phyloP scores from a whole-genome alignment of 768 basidiomycete genomes.

The Pleurotus cornucopiae region DNA sequence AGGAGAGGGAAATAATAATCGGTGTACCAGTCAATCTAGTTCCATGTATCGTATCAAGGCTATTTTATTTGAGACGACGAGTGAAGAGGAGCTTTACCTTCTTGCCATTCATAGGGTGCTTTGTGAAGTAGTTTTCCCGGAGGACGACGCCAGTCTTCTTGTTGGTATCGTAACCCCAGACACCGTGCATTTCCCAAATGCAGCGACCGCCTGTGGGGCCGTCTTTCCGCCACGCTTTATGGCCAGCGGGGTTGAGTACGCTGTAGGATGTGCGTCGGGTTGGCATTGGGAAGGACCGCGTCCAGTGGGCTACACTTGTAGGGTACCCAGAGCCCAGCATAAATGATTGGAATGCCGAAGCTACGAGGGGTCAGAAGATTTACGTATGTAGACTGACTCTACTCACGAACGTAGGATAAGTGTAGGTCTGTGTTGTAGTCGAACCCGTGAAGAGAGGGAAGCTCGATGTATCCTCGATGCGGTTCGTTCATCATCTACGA shows the following conservation, averaged over 20 bases:
- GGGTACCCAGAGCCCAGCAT: constrained; percentile 88
- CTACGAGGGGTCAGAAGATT: constrained; percentile 28
- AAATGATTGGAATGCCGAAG: constrained; percentile 85
- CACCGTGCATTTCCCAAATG: constrained; percentile 88
- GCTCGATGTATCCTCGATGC: constrained; percentile 85
- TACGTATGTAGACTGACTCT: background rate
- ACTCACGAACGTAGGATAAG: constrained; percentile 71
- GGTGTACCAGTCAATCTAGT: constrained; percentile 81
- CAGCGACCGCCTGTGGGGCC: constrained; percentile 74
- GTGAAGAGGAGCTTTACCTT: constrained; percentile 36
- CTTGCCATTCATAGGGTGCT: constrained; percentile 58
- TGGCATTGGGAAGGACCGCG: constrained; percentile 85
- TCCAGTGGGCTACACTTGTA: constrained; percentile 73
- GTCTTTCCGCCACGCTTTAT: constrained; percentile 66
- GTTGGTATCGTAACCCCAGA: constrained; percentile 82
- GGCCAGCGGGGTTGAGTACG: constrained; percentile 55
- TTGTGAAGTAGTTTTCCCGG: constrained; percentile 80
- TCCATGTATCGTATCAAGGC: too few species aligned
- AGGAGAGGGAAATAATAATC: constrained; percentile 83
- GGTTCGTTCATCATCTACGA: constrained; percentile 89
- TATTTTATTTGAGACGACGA: too few species aligned
- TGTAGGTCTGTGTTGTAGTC: constrained; percentile 96
- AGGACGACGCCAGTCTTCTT: constrained; percentile 70
- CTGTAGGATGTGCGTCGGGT: constrained; percentile 58
- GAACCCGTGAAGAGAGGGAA: constrained; percentile 78